phyloP scores from a whole-genome alignment of 176 grass and related monocot species.

The Bothriochloa decipiens region DNA sequence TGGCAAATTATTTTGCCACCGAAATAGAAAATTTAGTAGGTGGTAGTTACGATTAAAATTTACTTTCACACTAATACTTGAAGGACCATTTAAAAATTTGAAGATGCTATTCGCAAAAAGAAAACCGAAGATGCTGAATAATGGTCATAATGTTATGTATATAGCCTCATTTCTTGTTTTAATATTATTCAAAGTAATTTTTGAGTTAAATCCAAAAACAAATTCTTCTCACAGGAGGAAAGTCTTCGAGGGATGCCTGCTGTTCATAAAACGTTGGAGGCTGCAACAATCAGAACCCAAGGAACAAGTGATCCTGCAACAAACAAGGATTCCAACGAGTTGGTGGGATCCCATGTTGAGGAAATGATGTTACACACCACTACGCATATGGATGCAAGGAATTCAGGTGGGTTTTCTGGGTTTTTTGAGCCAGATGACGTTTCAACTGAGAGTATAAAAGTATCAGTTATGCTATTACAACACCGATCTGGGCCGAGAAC shows the following conservation, averaged over 20 bases:
- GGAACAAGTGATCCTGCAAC: neutral
- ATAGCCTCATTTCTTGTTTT: constrained; percentile 5
- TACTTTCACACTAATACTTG: no score
- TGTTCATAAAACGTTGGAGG: constrained; percentile 53
- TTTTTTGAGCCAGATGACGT: constrained; percentile 70
- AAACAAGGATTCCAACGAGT: constrained; percentile 37
- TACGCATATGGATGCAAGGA: constrained; percentile 28
- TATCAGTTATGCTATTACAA: constrained; percentile 38
- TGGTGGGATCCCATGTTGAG: constrained; percentile 52
- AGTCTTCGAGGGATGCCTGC: constrained; percentile 64
- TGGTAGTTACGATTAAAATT: no score
- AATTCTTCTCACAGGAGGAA: constrained; percentile 65
- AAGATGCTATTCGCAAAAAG: no score
- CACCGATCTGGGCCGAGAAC: constrained; percentile 47
- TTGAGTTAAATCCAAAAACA: constrained; percentile 1
- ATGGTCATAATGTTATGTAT: constrained; percentile 17
- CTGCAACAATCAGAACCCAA: constrained; percentile 53
- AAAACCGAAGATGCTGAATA: neutral
- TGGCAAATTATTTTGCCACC: no score
- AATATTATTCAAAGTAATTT: neutral
- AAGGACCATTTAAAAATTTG: no score
- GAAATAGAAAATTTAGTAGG: no score
- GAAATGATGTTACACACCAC: constrained; percentile 65
- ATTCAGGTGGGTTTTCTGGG: constrained; percentile 47
- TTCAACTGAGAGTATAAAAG: constrained; percentile 57